Conservation (phyloP, 1,284 basidiomycete species). For the Pulveroboletus sp. region DNA sequence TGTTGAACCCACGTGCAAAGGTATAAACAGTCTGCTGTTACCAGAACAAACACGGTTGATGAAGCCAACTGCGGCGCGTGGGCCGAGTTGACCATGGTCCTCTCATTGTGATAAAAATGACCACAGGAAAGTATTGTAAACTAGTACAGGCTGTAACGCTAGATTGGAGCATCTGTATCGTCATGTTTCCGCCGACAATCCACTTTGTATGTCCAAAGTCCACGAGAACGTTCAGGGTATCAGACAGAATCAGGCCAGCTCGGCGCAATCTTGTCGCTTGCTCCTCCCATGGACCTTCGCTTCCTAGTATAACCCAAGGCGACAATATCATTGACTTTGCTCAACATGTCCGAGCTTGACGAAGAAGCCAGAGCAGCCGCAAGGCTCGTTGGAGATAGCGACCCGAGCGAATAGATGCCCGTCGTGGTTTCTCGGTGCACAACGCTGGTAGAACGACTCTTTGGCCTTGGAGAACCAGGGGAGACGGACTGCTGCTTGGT, state of each 20-base stretch:
- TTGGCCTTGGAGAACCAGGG: constrained; percentile 15
- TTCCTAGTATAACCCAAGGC: constrained; percentile 21
- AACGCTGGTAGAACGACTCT: constrained; percentile 7
- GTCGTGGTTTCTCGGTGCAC: constrained; percentile 8
- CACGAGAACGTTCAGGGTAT: not conserved
- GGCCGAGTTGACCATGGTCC: no score
- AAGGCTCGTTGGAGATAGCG: constrained; percentile 31
- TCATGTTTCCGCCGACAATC: not conserved
- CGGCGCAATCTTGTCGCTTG: not conserved
- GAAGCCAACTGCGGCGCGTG: no score
- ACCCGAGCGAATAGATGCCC: constrained; percentile 16
- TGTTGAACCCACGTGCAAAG: no score
- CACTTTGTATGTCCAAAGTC: not conserved
- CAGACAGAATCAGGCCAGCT: not conserved
- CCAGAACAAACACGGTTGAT: no score
- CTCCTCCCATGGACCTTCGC: constrained; percentile 8
- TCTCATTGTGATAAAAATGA: no score
- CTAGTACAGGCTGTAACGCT: not conserved
- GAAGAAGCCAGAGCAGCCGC: constrained; percentile 27
- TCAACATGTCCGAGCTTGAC: constrained; percentile 26
- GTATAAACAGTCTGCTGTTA: no score
- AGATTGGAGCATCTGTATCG: constrained; percentile 11
- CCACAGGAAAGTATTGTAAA: no score
- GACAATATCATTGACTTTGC: constrained; percentile 31
- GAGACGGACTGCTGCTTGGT: constrained; percentile 1